These are phyloP conservation scores for Pelargonium fulgidum DNA, from an alignment of 441 rosid genomes.

Conservation along the genomic window DNA sequence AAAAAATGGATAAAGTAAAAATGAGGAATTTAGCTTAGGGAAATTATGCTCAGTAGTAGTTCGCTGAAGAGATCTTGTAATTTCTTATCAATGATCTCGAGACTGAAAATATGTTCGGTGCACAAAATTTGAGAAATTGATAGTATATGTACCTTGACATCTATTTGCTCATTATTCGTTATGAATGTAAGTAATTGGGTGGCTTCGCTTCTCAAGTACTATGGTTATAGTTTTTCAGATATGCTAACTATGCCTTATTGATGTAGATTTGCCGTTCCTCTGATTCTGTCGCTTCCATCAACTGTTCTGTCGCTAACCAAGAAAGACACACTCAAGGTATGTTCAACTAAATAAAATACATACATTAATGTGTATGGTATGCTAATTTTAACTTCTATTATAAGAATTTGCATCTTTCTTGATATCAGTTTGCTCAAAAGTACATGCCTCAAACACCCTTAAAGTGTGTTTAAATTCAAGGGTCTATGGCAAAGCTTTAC, in stretches of 20 bases:
- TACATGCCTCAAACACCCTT: too few species aligned
- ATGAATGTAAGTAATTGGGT: too few species aligned
- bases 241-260: slow-evolving; percentile 10
- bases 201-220: neutral
- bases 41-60: neutral
- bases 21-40: neutral
- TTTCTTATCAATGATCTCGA: neutral
- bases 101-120: neutral
- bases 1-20: neutral
- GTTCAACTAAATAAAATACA: slow-evolving; percentile 9
- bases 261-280: slow-evolving; percentile 71
- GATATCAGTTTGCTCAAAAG: neutral
- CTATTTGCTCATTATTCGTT: too few species aligned
- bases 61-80: neutral
- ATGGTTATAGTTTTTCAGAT: neutral
- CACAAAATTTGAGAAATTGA: neutral
- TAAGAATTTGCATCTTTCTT: neutral
- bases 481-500: too few species aligned
- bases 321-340: slow-evolving; percentile 64
- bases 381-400: neutral
- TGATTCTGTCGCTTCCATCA: slow-evolving; percentile 76
- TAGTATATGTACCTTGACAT: neutral
- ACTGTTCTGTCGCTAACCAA: slow-evolving; percentile 78
- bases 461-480: too few species aligned
- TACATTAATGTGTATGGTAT: neutral